Conservation (phyloP, 2,329 filamentous ascomycete genomes). For the Venturia pyrina region DNA sequence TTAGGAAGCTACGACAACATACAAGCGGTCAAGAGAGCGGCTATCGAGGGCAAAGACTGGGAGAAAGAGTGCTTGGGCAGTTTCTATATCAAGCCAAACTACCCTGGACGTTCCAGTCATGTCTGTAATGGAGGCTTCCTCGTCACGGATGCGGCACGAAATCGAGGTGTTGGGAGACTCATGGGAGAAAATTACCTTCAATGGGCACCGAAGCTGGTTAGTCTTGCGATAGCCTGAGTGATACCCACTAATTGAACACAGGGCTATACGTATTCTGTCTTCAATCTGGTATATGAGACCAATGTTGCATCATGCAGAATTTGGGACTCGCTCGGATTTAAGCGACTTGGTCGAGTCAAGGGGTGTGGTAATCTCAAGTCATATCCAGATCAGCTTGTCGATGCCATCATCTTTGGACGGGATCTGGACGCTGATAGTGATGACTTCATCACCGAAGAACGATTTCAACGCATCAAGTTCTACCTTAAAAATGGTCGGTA, state of each 20-base stretch:
- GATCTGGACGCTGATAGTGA: constrained; percentile 55
- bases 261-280: constrained; percentile 86
- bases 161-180: constrained; percentile 39
- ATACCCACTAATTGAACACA: constrained; percentile 20
- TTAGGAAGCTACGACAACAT: constrained; percentile 52
- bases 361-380: constrained; percentile 41
- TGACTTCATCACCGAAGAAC: constrained; percentile 83
- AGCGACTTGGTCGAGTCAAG: constrained; percentile 73
- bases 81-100: constrained; percentile 93
- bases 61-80: constrained; percentile 72
- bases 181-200: constrained; percentile 44
- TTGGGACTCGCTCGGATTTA: constrained; percentile 88
- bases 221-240: constrained; percentile 13
- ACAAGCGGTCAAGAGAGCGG: constrained; percentile 23
- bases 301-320: constrained; percentile 84
- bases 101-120: constrained; percentile 81
- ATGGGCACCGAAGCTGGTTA: constrained; percentile 41
- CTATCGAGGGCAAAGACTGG: constrained; percentile 49
- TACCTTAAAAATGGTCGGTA: constrained; percentile 94
- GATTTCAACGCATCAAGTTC: constrained; percentile 97
- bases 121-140: constrained; percentile 59
- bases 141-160: constrained; percentile 37
- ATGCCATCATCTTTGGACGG: constrained; percentile 50
- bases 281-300: constrained; percentile 90
- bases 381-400: constrained; percentile 35